These are phyloP conservation scores for Lophium mytilinum DNA, from an alignment of 495 filamentous ascomycete species.

Conservation along the genomic window DNA sequence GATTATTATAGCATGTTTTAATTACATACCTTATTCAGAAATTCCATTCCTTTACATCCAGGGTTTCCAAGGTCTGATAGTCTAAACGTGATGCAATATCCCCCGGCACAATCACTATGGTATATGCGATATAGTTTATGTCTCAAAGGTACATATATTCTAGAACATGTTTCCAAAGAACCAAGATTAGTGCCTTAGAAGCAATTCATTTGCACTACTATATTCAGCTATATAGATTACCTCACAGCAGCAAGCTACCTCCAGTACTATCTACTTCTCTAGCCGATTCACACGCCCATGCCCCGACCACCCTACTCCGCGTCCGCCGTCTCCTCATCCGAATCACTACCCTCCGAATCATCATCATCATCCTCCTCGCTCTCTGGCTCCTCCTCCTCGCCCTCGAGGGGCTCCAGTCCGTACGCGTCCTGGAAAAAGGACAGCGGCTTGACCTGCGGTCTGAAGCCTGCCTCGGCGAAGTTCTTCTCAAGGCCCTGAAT, in stretches of 20 bases:
- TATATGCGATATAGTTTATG: too few relatives aligned
- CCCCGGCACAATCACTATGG: too few relatives aligned
- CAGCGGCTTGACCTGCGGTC: constrained; percentile 63
- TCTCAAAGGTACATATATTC: too few relatives aligned
- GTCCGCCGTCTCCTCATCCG: neutral
- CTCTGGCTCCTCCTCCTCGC: neutral
- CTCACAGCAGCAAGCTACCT: neutral
- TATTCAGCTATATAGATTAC: too few relatives aligned
- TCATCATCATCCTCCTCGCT: neutral
- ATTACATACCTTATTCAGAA: too few relatives aligned
- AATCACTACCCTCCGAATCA: neutral
- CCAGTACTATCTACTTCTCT: neutral
- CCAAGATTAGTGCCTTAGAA: too few relatives aligned
- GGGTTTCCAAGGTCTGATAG: too few relatives aligned
- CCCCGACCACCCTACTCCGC: neutral
- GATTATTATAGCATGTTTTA: too few relatives aligned
- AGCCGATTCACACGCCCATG: neutral
- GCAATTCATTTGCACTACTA: too few relatives aligned
- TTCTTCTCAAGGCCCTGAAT: constrained; percentile 59
- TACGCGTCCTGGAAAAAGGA: constrained; percentile 87
- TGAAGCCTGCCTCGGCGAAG: constrained; percentile 68
- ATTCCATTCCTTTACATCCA: too few relatives aligned
- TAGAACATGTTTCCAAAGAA: too few relatives aligned
- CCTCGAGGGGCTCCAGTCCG: constrained; percentile 51
- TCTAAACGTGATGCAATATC: too few relatives aligned